A percentile compares a stretch with the other conserved stretches of the same genome.
phyloP scores from a whole-genome alignment of 176 grass and related monocot species.

The Oryza longistaminata region DNA sequence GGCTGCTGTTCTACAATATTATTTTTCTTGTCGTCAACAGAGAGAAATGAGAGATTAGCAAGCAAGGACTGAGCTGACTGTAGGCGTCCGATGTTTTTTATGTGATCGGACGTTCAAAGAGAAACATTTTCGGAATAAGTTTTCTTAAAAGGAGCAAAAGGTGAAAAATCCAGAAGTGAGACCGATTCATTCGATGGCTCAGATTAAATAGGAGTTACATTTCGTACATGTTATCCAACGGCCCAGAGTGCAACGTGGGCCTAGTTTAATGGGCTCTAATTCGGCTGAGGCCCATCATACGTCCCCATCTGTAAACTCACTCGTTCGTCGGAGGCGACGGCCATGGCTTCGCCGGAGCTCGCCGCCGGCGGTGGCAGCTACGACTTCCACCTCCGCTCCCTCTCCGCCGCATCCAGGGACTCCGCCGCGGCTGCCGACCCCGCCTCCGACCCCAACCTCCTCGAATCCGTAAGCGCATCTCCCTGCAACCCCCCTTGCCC shows the following conservation, averaged over 20 bases:
- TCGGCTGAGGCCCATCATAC: background rate
- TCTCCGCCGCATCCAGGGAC: constrained; percentile 78
- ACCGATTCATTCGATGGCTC: background rate
- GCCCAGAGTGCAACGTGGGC: background rate
- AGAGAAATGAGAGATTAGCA: too few species aligned
- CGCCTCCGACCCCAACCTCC: constrained; percentile 73
- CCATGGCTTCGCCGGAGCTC: constrained; percentile 48
- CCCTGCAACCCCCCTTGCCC: background rate
- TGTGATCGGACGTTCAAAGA: too few species aligned
- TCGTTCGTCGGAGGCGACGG: background rate
- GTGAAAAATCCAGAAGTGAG: too few species aligned
- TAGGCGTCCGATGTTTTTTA: too few species aligned
- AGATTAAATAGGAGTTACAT: background rate
- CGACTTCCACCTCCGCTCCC: constrained; percentile 91
- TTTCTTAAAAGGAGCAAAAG: too few species aligned
- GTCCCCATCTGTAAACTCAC: too few species aligned
- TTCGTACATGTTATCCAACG: background rate
- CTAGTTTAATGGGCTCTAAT: background rate
- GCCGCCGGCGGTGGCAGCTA: constrained; percentile 56
- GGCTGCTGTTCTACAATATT: too few species aligned
- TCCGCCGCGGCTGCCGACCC: constrained; percentile 68
- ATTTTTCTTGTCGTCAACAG: too few species aligned
- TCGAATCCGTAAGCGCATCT: constrained; percentile 67
- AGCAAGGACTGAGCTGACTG: too few species aligned
- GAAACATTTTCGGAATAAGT: too few species aligned